Evolutionary conservation across 768 basidiomycete species (phyloP).

Genomic region (Sistotremastrum suecicum): DNA sequence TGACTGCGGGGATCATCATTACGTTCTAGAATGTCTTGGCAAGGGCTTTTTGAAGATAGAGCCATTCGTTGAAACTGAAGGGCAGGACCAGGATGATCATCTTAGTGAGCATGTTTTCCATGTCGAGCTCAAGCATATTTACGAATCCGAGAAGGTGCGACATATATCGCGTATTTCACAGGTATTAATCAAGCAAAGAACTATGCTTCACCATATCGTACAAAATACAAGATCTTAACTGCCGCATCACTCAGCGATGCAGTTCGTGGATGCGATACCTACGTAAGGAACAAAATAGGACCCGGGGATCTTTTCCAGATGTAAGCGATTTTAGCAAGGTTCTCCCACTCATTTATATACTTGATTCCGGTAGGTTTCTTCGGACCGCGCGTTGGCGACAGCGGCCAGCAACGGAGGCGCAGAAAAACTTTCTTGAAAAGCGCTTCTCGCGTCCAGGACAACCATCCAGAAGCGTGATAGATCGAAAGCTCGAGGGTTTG

Average conservation of each 20-base stretch:
- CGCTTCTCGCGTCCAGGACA: conserved; percentile 21
- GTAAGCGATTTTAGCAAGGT: not conserved
- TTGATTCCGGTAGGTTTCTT: conserved; percentile 29
- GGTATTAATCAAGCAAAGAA: conserved; percentile 31
- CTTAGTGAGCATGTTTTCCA: not conserved
- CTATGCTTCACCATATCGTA: conserved; percentile 18
- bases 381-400: conserved; percentile 56
- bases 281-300: conserved; percentile 40
- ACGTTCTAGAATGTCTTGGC: conserved; percentile 63
- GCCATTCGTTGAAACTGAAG: conserved; percentile 22
- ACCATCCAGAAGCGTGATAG: conserved; percentile 10
- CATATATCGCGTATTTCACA: conserved; percentile 39
- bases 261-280: conserved; percentile 57
- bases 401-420: conserved; percentile 43
- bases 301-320: conserved; percentile 35
- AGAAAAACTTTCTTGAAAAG: conserved; percentile 42
- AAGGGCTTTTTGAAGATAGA: conserved; percentile 56
- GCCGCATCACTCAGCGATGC: conserved; percentile 45
- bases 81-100: conserved; percentile 11
- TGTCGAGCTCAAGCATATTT: not conserved
- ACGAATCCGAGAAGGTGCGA: conserved; percentile 14
- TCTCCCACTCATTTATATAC: conserved; percentile 3
- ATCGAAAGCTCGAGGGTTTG: conserved; percentile 25
- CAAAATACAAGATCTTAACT: conserved; percentile 35
- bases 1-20: conserved; percentile 53